Percentiles rank a stretch among this genome's conserved stretches.
phyloP scores from a whole-genome alignment of 2,329 filamentous ascomycete genomes.

The Curvularia sp. region DNA sequence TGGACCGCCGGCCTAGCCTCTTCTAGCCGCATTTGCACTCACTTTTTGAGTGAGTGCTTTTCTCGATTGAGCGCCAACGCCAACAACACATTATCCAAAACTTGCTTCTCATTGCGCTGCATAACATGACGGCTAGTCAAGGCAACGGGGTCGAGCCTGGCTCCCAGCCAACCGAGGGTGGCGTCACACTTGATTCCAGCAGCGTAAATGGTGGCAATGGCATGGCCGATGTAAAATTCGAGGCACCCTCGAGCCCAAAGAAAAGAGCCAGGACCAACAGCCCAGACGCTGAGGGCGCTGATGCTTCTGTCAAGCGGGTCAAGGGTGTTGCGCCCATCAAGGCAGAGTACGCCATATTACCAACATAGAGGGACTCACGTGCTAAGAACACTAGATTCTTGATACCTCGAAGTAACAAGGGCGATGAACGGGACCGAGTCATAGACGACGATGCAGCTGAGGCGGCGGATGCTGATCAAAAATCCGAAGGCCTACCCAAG shows the following conservation, averaged over 20 bases:
- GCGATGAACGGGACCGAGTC: slow-evolving; percentile 34
- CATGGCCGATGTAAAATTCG: slow-evolving; percentile 28
- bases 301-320: slow-evolving; percentile 39
- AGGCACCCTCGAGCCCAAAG: slow-evolving; percentile 44
- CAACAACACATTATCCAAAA: slow-evolving; percentile 16
- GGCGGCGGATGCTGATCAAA: slow-evolving; percentile 56
- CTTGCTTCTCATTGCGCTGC: slow-evolving; percentile 8
- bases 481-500: slow-evolving; percentile 39
- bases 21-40: slow-evolving; percentile 25
- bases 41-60: slow-evolving; percentile 28
- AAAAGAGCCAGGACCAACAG: slow-evolving; percentile 41
- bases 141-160: slow-evolving; percentile 15
- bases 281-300: slow-evolving; percentile 44
- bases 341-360: slow-evolving; percentile 63
- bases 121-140: slow-evolving; percentile 26
- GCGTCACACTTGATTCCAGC: slow-evolving; percentile 23
- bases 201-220: slow-evolving; percentile 31
- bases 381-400: slow-evolving; percentile 45
- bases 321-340: slow-evolving; percentile 74
- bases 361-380: slow-evolving; percentile 10
- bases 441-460: slow-evolving; percentile 66
- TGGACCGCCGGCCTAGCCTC: slow-evolving; percentile 25
- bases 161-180: slow-evolving; percentile 22
- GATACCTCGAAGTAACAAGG: slow-evolving; percentile 37
- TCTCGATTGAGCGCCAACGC: slow-evolving; percentile 19